Evolutionary conservation across 805 yeast genomes (phyloP).

Genomic region (Candida verbasci): DNA sequence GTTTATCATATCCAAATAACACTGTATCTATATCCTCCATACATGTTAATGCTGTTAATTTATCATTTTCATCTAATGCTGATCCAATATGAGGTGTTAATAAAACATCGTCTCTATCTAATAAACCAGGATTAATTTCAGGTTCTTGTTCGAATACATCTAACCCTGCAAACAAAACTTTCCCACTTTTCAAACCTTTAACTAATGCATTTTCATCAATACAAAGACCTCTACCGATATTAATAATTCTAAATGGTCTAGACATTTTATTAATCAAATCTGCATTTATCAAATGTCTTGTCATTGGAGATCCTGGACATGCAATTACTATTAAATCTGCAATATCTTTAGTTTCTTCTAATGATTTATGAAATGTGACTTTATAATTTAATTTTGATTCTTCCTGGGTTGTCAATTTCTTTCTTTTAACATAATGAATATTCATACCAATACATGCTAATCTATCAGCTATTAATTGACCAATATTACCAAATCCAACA

Average conservation of each 20-base stretch:
- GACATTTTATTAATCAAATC: constrained; percentile 44
- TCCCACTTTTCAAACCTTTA: constrained; percentile 54
- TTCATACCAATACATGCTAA: constrained; percentile 58
- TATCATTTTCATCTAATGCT: constrained; percentile 52
- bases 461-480: constrained; percentile 56
- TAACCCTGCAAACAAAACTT: constrained; percentile 61
- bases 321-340: constrained; percentile 64
- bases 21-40: constrained; percentile 51
- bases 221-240: constrained; percentile 71
- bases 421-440: constrained; percentile 59
- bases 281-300: constrained; percentile 50
- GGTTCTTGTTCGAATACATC: constrained; percentile 74
- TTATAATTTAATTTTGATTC: constrained; percentile 38
- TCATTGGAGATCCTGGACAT: constrained; percentile 60
- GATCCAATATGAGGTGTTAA: constrained; percentile 73
- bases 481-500: constrained; percentile 76
- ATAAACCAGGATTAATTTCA: constrained; percentile 43
- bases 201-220: constrained; percentile 63
- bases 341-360: constrained; percentile 29
- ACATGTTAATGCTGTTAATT: constrained; percentile 47
- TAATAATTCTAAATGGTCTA: constrained; percentile 58
- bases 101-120: constrained; percentile 57
- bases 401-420: constrained; percentile 30
- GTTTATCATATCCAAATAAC: constrained; percentile 10
- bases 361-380: constrained; percentile 35